Evolutionary conservation across 352 stramenopile genomes (phyloP).

Genomic region (Phytophthora uliginosa): DNA sequence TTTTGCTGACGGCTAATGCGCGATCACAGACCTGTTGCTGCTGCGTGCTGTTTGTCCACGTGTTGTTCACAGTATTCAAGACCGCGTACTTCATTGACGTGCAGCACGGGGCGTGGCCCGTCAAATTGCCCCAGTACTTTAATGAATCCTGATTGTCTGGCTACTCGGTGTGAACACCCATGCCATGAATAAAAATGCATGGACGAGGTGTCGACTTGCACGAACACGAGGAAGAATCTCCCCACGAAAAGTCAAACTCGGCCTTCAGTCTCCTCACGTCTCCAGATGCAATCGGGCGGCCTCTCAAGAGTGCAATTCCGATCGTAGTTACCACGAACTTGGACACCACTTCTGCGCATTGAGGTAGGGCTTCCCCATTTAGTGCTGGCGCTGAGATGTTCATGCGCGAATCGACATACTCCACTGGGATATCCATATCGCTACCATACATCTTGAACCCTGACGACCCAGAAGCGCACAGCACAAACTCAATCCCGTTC

Average conservation of each 20-base stretch:
- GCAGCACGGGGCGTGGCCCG: constrained; percentile 27
- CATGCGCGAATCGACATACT: background rate
- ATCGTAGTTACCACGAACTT: background rate
- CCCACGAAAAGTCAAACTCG: background rate
- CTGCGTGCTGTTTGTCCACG: constrained; percentile 17
- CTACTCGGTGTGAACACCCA: background rate
- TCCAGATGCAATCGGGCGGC: background rate
- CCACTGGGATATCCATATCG: constrained; percentile 21
- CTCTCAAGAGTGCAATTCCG: background rate
- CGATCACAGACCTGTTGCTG: constrained; percentile 31
- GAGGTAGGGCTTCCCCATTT: background rate
- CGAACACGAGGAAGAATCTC: background rate
- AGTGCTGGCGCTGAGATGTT: constrained; percentile 9
- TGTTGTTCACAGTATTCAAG: constrained; percentile 19
- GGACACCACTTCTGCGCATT: background rate
- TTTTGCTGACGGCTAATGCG: constrained; percentile 12
- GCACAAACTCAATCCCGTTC: constrained; percentile 14
- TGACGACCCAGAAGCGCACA: constrained; percentile 6
- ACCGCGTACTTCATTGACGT: constrained; percentile 26
- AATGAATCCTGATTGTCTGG: background rate
- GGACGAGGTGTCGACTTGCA: constrained; percentile 1
- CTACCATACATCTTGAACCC: constrained; percentile 15
- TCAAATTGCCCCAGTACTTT: constrained; percentile 32
- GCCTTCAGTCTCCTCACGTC: background rate
- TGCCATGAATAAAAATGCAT: constrained; percentile 5